Base-by-base conservation (phyloP, 306 rosid species). In the Cicer yamashitae region DNA sequence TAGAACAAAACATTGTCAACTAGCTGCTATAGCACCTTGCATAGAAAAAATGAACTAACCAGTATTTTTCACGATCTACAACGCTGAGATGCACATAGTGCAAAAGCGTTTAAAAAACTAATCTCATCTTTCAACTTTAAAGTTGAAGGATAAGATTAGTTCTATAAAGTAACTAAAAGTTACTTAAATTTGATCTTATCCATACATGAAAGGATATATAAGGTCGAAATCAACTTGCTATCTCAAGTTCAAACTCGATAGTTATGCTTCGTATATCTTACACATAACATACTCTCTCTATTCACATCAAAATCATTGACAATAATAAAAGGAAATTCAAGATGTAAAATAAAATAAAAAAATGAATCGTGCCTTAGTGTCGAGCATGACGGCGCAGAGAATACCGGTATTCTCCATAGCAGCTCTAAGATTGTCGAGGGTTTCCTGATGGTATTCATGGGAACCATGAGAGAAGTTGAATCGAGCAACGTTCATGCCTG, bases 401-500 rank as follows among this genome's bases (percentile, higher is more conserved):
- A 90, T 89, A 60, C 99, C 96, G 12, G 97, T 94, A 47, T 77
- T 90, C 20, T 94, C 97, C 99, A 91, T 94, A 52, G 89, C 96
- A 25, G 88, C 76, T 65, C 83, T 66, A 67, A 94, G 93, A 74
- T 94, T 94, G 62, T 94, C 83, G 41, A 94, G 96, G 20, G 99
- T 94, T 85, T 94, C 99, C 87, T 90, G 97, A 57, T 94, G 99
- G 76, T 91, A 94, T 0, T 79, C 96, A 60, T 94, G 97, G 41
- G 99, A 94, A 48, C 99, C 99, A 52, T 91, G 97, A 10, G 99
- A 94, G 87, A 94, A 94, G 87, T 94, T 94, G 83, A 94, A 94
- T 73, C 99, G 96, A 54, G 99, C 99, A 1, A 94, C 97, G 84
- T 91, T 94, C 99, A 94, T 94, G 46, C 99, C 97, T 0, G 99